Conservation (phyloP, 2,329 filamentous ascomycete species). For the Hymenoscyphus fraxineus region DNA sequence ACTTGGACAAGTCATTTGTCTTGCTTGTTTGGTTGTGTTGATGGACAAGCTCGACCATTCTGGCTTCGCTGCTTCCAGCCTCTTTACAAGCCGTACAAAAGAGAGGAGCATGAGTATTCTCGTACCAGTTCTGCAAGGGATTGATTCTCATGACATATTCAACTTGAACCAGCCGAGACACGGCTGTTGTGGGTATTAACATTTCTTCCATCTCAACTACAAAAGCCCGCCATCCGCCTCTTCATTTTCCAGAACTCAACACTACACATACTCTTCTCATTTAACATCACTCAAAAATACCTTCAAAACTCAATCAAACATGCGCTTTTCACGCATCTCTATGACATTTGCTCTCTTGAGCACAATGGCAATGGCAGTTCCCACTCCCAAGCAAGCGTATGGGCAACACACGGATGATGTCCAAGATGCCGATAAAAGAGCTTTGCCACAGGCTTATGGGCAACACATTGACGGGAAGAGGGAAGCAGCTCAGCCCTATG, state of each 20-base stretch:
- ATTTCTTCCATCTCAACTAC: background rate
- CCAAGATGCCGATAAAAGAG: background rate
- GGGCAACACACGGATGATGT: constrained; percentile 5
- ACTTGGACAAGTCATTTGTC: no score
- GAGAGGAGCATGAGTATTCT: no score
- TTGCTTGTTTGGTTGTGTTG: no score
- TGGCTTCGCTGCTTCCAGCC: no score
- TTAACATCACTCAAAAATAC: background rate
- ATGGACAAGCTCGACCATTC: no score
- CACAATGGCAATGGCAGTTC: constrained; percentile 1
- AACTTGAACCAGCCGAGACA: no score
- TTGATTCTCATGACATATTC: no score
- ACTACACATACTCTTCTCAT: background rate
- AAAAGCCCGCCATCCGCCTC: background rate
- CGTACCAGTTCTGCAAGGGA: no score
- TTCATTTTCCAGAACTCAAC: background rate
- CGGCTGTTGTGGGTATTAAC: background rate
- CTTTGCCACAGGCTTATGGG: constrained; percentile 3
- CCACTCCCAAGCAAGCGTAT: constrained; percentile 4
- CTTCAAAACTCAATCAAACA: background rate
- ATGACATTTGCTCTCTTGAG: constrained; percentile 2
- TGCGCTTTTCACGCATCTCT: constrained; percentile 4
- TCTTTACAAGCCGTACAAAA: no score
- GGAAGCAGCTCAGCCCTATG: background rate
- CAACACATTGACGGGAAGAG: constrained; percentile 4